These are phyloP conservation scores for Saksenaea oblongispora DNA, from an alignment of 371 early-diverging fungal genomes.

Conservation along the genomic window DNA sequence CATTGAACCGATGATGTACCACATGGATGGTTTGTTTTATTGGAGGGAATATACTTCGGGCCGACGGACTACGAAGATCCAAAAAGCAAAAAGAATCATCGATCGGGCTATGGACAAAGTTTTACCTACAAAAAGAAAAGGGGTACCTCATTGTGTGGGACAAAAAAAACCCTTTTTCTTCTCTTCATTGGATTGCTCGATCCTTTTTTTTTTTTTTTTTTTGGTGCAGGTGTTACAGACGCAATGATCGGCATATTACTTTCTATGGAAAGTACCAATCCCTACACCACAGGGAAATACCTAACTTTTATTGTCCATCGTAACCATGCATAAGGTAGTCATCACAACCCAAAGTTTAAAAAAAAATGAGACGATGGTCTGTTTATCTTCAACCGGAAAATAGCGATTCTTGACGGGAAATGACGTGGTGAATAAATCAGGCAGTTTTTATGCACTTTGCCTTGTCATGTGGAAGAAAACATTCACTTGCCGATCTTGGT, in stretches of 20 bases:
- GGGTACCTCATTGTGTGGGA: not conserved
- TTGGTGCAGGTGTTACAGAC: not conserved
- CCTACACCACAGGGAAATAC: not conserved
- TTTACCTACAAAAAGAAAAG: no score
- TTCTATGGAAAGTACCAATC: not conserved
- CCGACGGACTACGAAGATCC: no score
- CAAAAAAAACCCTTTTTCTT: not conserved
- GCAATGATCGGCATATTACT: slow-evolving; percentile 1
- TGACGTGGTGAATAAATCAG: not conserved
- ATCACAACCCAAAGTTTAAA: no score
- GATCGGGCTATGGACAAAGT: no score
- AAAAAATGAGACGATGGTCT: no score
- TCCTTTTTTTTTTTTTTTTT: not conserved
- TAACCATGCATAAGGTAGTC: no score
- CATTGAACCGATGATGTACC: no score
- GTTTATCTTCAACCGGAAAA: no score
- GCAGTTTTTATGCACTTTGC: not conserved
- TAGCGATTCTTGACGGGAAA: not conserved
- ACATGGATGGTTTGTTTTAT: no score
- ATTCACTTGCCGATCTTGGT: not conserved
- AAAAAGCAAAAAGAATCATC: no score
- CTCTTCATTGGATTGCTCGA: not conserved
- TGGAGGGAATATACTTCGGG: no score
- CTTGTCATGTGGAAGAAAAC: not conserved
- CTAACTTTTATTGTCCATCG: no score